Conservation (phyloP, 805 yeast species). For the Vanderwaltozyma polyspora region DNA sequence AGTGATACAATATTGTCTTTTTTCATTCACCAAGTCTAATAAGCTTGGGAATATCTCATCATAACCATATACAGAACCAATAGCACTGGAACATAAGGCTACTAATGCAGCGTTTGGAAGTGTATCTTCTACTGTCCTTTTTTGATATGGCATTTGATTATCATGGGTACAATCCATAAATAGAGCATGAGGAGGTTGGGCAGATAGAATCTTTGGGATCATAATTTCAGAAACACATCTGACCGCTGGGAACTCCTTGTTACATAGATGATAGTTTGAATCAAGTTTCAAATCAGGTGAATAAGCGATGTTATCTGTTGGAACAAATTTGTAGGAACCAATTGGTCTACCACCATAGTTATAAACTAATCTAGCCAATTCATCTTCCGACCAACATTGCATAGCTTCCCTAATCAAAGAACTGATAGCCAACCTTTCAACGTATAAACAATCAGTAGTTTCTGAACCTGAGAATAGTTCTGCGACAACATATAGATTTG, state of each 20-base stretch:
- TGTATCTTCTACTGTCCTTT: constrained; percentile 88
- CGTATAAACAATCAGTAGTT: constrained; percentile 78
- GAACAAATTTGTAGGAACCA: constrained; percentile 77
- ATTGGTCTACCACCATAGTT: constrained; percentile 92
- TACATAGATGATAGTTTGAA: constrained; percentile 14
- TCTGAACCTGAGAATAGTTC: constrained; percentile 91
- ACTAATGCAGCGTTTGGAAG: constrained; percentile 91
- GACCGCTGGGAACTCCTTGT: constrained; percentile 9
- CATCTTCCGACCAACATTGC: constrained; percentile 88
- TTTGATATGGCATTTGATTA: constrained; percentile 79
- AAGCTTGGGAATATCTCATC: constrained; percentile 84
- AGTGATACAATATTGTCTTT: constrained; percentile 37
- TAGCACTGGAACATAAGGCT: constrained; percentile 83
- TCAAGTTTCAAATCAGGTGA: constrained; percentile 41
- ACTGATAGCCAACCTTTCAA: constrained; percentile 80
- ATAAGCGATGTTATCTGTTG: constrained; percentile 62
- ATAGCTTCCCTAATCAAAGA: constrained; percentile 91
- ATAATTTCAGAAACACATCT: constrained; percentile 47
- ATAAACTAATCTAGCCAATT: constrained; percentile 75
- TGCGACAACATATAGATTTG: constrained; percentile 84
- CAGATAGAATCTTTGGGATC: constrained; percentile 52
- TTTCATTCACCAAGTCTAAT: constrained; percentile 71
- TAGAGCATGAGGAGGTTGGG: constrained; percentile 80
- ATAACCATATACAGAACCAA: constrained; percentile 88
- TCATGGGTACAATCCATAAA: constrained; percentile 98